Percentiles rank a stretch among this genome's conserved stretches.
Evolutionary conservation across 768 basidiomycete species (phyloP).

Genomic region (Zangia roseola): DNA sequence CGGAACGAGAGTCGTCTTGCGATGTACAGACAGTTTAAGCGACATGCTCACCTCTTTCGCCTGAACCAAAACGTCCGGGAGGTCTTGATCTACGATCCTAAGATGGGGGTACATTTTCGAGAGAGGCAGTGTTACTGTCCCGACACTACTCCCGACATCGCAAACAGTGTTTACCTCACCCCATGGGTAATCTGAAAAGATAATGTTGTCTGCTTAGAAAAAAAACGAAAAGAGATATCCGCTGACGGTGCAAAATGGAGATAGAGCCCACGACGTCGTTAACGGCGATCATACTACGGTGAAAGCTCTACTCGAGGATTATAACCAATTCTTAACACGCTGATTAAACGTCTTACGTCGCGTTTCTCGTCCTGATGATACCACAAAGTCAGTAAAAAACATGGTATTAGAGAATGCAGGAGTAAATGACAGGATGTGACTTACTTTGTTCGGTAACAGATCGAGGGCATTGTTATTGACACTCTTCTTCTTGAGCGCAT

Average conservation of each 20-base stretch:
- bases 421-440: background rate
- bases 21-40: no score
- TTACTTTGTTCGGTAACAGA: slow-evolving; percentile 23
- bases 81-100: slow-evolving; percentile 33
- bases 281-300: slow-evolving; percentile 25
- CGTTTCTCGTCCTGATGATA: slow-evolving; percentile 10
- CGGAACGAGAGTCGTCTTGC: no score
- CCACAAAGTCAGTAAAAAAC: no score
- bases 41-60: slow-evolving; percentile 12
- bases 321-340: background rate
- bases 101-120: slow-evolving; percentile 28
- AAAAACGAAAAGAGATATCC: no score
- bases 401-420: no score
- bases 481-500: slow-evolving; percentile 16
- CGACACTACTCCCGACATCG: slow-evolving; percentile 37
- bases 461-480: slow-evolving; percentile 24
- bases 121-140: slow-evolving; percentile 31
- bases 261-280: slow-evolving; percentile 24
- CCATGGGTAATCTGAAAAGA: no score
- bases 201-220: slow-evolving; percentile 19
- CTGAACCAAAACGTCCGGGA: slow-evolving; percentile 23
- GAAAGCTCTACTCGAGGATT: slow-evolving; percentile 18
- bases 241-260: slow-evolving; percentile 23
- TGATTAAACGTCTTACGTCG: slow-evolving; percentile 10
- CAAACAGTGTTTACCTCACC: slow-evolving; percentile 19